phyloP scores from a whole-genome alignment of 2,329 filamentous ascomycete species.

The Cordyceps fumosorosea region DNA sequence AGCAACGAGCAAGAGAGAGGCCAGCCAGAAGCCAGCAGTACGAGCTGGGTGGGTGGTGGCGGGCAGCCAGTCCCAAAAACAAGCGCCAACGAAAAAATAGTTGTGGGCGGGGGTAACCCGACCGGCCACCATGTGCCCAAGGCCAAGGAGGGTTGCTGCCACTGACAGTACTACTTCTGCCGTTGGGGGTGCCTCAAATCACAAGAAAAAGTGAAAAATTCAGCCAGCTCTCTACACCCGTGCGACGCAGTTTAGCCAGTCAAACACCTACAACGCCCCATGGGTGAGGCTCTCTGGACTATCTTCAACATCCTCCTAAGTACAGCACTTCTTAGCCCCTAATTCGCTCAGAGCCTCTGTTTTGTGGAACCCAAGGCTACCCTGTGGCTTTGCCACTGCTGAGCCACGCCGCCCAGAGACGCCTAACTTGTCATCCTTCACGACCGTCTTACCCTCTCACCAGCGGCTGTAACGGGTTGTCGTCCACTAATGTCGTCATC shows the following conservation, averaged over 20 bases:
- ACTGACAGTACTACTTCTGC: not conserved
- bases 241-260: not conserved
- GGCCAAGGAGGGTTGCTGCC: not conserved
- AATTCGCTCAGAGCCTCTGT: not conserved
- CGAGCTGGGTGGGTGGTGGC: too few relatives aligned
- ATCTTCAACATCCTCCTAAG: not conserved
- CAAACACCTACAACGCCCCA: not conserved
- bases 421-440: not conserved
- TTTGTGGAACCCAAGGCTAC: not conserved
- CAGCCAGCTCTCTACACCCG: not conserved
- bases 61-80: not conserved
- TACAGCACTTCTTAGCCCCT: not conserved
- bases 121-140: not conserved
- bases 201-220: not conserved
- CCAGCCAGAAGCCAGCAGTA: not conserved
- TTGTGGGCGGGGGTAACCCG: slow-evolving; percentile 5
- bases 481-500: slow-evolving; percentile 1
- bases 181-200: not conserved
- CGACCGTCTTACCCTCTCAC: not conserved
- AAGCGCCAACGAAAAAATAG: slow-evolving; percentile 1
- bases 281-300: not conserved
- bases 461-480: not conserved
- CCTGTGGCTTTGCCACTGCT: not conserved
- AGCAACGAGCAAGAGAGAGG: not conserved
- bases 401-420: slow-evolving; percentile 2